Base-by-base conservation (phyloP, 2,329 filamentous ascomycete genomes). In the Pyrenophora graminea region DNA sequence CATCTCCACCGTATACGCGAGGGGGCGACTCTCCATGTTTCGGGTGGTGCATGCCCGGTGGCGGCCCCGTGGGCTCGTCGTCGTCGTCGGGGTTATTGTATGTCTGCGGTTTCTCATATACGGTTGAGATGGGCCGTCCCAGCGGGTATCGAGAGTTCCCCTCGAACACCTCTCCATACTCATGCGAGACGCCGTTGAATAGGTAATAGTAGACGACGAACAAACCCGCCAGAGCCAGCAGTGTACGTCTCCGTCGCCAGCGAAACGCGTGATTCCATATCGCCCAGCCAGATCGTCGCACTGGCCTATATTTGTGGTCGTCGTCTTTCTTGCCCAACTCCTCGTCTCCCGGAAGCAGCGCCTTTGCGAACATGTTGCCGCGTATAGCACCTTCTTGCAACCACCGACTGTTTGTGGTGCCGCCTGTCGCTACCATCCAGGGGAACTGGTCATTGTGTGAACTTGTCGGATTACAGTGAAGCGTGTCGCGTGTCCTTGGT, bases 241-340 rank as follows among this genome's bases (percentile, higher is more conserved):
- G 34, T 21, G 76, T 76, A 58, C 85, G 79, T 50, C 85, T 80
- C 59, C 75, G 75, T 36, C 80, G 76, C 68, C 76, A 75, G 49
- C 72, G 69, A 53, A 72, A 72, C 21, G 64, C 70, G 17, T 57
- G 59, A 34, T 43, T 59, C 55, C 60, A 56, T 21, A 51, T 39
- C 1, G 53, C 31, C 59, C 64, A 69, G 39, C 40, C n/a, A 43
- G 71, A 61, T 40, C 66, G 68, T 56, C 74, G 70, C 64, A 70
- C 43, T 6, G 74, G 76, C 53, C 73, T 77, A 46, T 49, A 64
- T 36, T 40, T 41, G 69, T 83, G 81, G 69, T 86, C 83, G 68
- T 87, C 85, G 69, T 87, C 80, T 66, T 83, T 83, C 73, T 86
- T 87, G 50, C 83, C 84, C 52, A 85, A 77, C 76, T 86, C 83